Evolutionary conservation across 768 basidiomycete species (phyloP), one percentile per base, ranked within the genome.

Genomic region (Neoboletus subvelutipes): DNA sequence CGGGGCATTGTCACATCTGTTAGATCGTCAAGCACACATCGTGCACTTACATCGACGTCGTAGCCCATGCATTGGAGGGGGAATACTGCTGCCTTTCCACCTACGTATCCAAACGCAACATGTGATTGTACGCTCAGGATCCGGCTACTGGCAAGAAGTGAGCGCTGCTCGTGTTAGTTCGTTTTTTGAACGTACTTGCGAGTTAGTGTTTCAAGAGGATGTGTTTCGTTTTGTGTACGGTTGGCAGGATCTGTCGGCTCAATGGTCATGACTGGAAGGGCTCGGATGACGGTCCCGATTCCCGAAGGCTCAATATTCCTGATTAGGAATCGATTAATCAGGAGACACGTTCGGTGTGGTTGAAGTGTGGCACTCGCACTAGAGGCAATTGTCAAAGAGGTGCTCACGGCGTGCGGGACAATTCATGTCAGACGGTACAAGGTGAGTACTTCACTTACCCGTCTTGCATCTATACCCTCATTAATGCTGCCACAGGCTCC

Each of bases 81-180:
- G 64, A 89, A 90, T 6, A 85, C 81, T 0, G 88, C 87, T 10
- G 87, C 88, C 69, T 90, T 90, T 28, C 87, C 86, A 56, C 95
- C 96, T 8, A 95, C 96, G 66, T 96, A 98, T 47, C 96, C 96
- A 62, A 87, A 92, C 11, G 88, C 84, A 56, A 98, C 96, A 66
- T 98, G 96, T 3, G 90, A 93, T 65, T 98, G 96, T 49, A 98
- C 83, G 64, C 92, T 94, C 41, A 98, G 78, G 10, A 98, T 82
- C 26, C 94, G 79, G 49, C 81, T 81, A 24, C 60, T 69, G 24
- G 28, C 8, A 22, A 51, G 26, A 37, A n/a, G 49, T 58, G 63
- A 62, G 61, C 40, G 51, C 18, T 26, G 33, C 45, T 55, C 39
- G 33, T 13, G 20, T 13, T 18, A 31, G 3, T 18, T 39, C 11